Base-by-base conservation (phyloP, 805 yeast species). In the Torulaspora indica region DNA sequence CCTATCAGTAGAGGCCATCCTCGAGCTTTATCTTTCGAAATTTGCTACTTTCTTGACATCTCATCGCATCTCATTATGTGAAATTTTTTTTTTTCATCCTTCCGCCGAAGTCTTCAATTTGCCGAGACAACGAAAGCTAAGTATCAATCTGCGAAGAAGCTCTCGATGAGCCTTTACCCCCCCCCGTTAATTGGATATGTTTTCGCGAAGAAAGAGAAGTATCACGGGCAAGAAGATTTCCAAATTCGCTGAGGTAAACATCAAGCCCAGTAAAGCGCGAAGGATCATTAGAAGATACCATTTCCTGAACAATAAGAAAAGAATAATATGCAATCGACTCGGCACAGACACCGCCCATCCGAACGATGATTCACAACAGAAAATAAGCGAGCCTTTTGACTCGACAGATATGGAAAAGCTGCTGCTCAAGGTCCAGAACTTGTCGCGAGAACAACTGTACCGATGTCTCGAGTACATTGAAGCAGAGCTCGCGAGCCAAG, bases 201-300 rank as follows among this genome's bases (percentile, higher is more conserved):
- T 58, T n/a, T 52, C 61, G 9, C 54, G 56, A 31, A 57, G 57
- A 42, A 60, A 47, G 31, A 62, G 49, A 45, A 67, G 69, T 12
- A 63, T 67, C 13, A 64, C 69, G 10, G 71, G 73, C 18, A 52
- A 47, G 27, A 54, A 51, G 30, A 44, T 46, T 3, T 57, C 58
- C 35, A 62, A 64, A 20, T 65, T 64, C 35, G 57, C 57, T 45
- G 48, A 53, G 41, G 52, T 57, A 32, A 58, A 65, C 23, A 71
- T 82, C 43, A 87, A 82, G 62, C 95, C 88, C 3, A 73, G 75
- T 35, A 71, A 78, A 54, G 83, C 95, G 0, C 70, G 96, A 38
- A 80, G 77, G 55, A 71, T 90, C 15, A 90, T 90, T 22, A 73
- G 96, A 43, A 64, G 88, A 31, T 88, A 78, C 52, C 97, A 89